Percentiles rank a stretch among this genome's conserved stretches.
These are phyloP conservation scores for Cryptosporidium tyzzeri DNA, from an alignment of 169 alveolate genomes.

Conservation along the genomic window DNA sequence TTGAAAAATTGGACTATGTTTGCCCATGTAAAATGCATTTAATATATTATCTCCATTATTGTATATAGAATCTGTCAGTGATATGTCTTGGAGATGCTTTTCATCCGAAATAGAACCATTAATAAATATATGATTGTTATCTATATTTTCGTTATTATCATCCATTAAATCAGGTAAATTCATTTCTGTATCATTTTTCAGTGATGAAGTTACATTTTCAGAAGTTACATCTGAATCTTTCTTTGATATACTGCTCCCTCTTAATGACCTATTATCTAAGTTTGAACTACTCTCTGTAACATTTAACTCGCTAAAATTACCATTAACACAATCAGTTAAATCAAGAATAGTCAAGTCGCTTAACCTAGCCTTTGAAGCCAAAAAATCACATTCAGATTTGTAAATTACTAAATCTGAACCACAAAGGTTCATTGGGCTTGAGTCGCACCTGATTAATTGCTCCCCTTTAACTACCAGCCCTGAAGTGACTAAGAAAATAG, in stretches of 20 bases:
- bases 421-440: constrained; percentile 8
- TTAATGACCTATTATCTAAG: background rate
- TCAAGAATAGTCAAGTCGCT: constrained; percentile 35
- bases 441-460: background rate
- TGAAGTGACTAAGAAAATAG: background rate
- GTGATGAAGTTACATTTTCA: background rate
- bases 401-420: constrained; percentile 40
- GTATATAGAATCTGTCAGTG: background rate
- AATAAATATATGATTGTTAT: background rate
- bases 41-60: background rate
- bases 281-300: background rate
- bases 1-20: background rate
- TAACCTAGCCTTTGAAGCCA: background rate
- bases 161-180: background rate
- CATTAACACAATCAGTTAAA: constrained; percentile 27
- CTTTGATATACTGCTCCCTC: background rate
- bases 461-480: constrained; percentile 5
- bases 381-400: constrained; percentile 54
- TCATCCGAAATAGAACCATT: background rate
- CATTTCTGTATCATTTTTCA: background rate
- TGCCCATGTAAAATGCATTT: background rate
- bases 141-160: background rate
- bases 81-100: background rate
- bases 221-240: background rate
- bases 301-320: background rate